Conservation (phyloP, 2,329 filamentous ascomycete species). For the Chaetomium globosum region DNA sequence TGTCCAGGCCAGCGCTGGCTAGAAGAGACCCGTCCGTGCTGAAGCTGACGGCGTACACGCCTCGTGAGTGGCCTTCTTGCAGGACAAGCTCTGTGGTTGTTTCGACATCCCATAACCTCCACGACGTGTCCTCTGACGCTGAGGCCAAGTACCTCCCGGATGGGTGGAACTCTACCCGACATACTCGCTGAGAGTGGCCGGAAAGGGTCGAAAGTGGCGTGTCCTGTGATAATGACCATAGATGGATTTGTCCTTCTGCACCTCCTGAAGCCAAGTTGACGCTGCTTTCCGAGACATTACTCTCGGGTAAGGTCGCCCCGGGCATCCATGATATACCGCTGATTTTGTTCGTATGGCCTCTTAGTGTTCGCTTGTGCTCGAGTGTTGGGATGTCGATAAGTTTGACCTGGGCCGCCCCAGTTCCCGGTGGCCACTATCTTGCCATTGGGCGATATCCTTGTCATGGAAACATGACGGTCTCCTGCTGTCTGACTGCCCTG, state of each 20-base stretch:
- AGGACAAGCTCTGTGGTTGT: conserved; percentile 80
- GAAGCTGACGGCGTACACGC: conserved; percentile 88
- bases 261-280: conserved; percentile 90
- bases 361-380: conserved; percentile 71
- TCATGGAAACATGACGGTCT: conserved; percentile 88
- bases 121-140: conserved; percentile 93
- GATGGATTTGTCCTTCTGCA: conserved; percentile 80
- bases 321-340: conserved; percentile 91
- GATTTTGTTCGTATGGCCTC: conserved; percentile 86
- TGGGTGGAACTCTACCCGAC: conserved; percentile 90
- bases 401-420: conserved; percentile 87
- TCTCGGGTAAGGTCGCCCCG: conserved; percentile 71
- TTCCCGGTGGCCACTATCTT: conserved; percentile 85
- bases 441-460: conserved; percentile 84
- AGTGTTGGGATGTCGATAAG: conserved; percentile 82
- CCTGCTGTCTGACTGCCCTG: conserved; percentile 92
- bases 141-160: conserved; percentile 88
- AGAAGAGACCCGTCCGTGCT: conserved; percentile 88
- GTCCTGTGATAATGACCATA: conserved; percentile 88
- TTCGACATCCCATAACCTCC: conserved; percentile 93
- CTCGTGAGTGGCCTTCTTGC: conserved; percentile 92
- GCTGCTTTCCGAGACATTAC: conserved; percentile 69
- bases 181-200: conserved; percentile 85
- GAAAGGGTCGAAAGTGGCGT: conserved; percentile 80
- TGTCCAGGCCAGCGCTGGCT: conserved; percentile 90